phyloP scores from a whole-genome alignment of 306 rosid genomes.

The Castanea crenata region DNA sequence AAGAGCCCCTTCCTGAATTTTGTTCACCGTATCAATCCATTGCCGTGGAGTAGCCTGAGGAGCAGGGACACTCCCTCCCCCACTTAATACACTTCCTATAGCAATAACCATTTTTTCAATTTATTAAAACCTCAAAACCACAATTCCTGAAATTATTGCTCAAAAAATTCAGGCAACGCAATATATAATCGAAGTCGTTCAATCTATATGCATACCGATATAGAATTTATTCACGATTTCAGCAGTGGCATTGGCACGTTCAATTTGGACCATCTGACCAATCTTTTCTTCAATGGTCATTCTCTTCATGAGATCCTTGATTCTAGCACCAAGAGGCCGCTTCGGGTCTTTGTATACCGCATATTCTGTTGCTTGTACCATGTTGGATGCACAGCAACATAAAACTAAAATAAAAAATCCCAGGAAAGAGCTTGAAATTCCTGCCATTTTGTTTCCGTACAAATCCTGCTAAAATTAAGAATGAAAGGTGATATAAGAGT shows the following conservation, averaged over 20 bases:
- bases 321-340: background rate
- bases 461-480: background rate
- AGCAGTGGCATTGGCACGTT: slow-evolving; percentile 2
- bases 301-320: background rate
- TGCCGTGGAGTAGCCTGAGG: background rate
- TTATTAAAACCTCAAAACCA: background rate
- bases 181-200: background rate
- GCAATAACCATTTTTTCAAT: background rate
- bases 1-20: background rate
- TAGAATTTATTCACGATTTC: slow-evolving; percentile 1
- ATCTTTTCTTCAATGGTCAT: slow-evolving; percentile 25
- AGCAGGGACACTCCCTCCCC: slow-evolving; percentile 19
- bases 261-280: slow-evolving; percentile 28
- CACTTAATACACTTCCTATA: slow-evolving; percentile 17
- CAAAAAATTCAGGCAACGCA: background rate
- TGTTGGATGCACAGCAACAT: background rate
- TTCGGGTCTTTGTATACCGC: slow-evolving; percentile 9
- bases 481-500: background rate
- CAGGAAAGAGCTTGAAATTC: background rate
- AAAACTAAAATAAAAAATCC: background rate
- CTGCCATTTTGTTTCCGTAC: background rate
- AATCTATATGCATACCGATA: background rate
- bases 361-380: background rate
- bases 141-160: background rate
- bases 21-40: background rate